A percentile compares a stretch with the other conserved stretches of the same genome.
phyloP scores from a whole-genome alignment of 306 rosid genomes.

The Cucurbita moschata region DNA sequence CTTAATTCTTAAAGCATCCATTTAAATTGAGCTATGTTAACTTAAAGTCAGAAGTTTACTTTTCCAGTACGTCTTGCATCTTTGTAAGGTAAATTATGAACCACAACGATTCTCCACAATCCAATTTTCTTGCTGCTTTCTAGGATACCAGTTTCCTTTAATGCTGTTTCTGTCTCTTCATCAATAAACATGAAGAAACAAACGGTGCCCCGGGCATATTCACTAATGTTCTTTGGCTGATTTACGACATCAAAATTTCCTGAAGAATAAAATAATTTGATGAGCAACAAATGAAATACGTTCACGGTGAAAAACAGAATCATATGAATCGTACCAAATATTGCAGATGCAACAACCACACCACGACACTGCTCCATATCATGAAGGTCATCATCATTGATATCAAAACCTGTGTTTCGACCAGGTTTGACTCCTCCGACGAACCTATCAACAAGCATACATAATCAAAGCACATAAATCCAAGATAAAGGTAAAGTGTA shows the following conservation, averaged over 20 bases:
- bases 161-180: constrained; percentile 53
- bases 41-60: constrained; percentile 33
- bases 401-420: constrained; percentile 64
- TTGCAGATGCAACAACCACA: constrained; percentile 86
- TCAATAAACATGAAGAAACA: constrained; percentile 89
- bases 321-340: constrained; percentile 47
- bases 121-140: constrained; percentile 55
- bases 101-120: constrained; percentile 65
- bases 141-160: constrained; percentile 37
- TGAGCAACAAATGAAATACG: constrained; percentile 7
- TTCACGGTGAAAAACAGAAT: constrained; percentile 2
- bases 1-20: background rate
- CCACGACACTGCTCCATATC: constrained; percentile 77
- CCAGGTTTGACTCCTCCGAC: constrained; percentile 68
- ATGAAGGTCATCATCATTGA: constrained; percentile 55
- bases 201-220: constrained; percentile 49
- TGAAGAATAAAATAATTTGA: constrained; percentile 17
- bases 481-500: constrained; percentile 8
- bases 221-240: constrained; percentile 55
- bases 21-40: background rate
- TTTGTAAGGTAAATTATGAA: constrained; percentile 54
- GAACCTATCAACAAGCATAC: constrained; percentile 34
- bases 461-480: constrained; percentile 14
- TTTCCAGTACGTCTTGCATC: constrained; percentile 83
- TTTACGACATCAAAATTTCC: constrained; percentile 83